These are phyloP conservation scores for Candida sp. DNA, from an alignment of 1,139 yeast genomes.

Conservation along the genomic window DNA sequence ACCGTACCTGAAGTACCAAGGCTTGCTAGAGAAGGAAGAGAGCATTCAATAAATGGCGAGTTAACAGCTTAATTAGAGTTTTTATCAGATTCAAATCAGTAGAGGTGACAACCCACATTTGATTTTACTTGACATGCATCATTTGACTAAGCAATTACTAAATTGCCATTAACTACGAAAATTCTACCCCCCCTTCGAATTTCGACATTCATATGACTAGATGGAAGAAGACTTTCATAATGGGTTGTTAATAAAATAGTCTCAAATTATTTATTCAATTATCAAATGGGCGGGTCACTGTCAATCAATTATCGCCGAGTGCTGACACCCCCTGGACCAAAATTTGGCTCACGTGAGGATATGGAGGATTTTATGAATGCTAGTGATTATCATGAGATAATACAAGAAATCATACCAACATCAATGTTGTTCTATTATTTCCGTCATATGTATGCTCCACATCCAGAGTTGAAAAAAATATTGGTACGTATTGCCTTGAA, in stretches of 20 bases:
- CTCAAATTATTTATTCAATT: background rate
- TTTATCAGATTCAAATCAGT: background rate
- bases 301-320: background rate
- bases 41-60: conserved; percentile 7
- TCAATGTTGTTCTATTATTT: background rate
- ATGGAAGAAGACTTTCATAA: background rate
- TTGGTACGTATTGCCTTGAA: background rate
- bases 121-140: background rate
- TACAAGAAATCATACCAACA: background rate
- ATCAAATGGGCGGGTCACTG: background rate
- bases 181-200: background rate
- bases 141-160: background rate
- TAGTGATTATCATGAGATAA: background rate
- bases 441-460: background rate
- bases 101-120: background rate
- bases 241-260: background rate
- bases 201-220: background rate
- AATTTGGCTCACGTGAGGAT: background rate
- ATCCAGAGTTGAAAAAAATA: background rate
- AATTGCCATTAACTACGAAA: background rate
- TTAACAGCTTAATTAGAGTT: background rate
- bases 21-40: conserved; percentile 80
- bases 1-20: conserved; percentile 71
- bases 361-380: background rate
- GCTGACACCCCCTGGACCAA: background rate